These are phyloP conservation scores for Alternaria sp. DNA, from an alignment of 2,329 filamentous ascomycete genomes.

Conservation along the genomic window DNA sequence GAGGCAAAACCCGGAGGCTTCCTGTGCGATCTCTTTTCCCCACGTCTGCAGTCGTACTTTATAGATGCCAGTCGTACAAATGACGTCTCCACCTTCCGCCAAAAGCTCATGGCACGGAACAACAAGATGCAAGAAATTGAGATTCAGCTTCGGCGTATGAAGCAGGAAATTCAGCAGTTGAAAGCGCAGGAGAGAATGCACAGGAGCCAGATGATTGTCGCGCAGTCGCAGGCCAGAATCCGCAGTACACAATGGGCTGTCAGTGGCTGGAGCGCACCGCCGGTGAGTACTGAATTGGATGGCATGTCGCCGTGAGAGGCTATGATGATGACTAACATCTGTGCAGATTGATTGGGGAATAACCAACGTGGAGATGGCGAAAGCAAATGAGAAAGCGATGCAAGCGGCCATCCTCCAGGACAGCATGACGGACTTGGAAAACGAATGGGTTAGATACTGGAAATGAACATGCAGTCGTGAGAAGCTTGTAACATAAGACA, in stretches of 20 bases:
- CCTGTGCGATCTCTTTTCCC: slow-evolving; percentile 23
- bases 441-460: slow-evolving; percentile 22
- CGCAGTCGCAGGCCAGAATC: slow-evolving; percentile 6
- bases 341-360: slow-evolving; percentile 13
- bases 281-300: slow-evolving; percentile 2
- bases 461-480: not conserved
- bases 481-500: not conserved
- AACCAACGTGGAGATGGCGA: slow-evolving; percentile 16
- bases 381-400: slow-evolving; percentile 13
- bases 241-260: not conserved
- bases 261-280: slow-evolving; percentile 5
- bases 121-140: slow-evolving; percentile 17
- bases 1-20: slow-evolving; percentile 5
- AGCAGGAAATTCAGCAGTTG: slow-evolving; percentile 15
- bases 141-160: slow-evolving; percentile 15
- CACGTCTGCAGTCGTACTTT: slow-evolving; percentile 20
- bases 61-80: slow-evolving; percentile 11
- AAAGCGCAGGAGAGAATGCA: slow-evolving; percentile 14
- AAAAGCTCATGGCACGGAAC: slow-evolving; percentile 11
- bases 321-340: not conserved
- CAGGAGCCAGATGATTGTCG: slow-evolving; percentile 14
- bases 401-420: slow-evolving; percentile 20
- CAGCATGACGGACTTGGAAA: slow-evolving; percentile 16
- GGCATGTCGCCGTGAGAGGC: not conserved
- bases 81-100: slow-evolving; percentile 8